A percentile compares a stretch with the other conserved stretches of the same genome.
Conservation (phyloP, 306 rosid genomes). For the Oemleria cerasiformis region DNA sequence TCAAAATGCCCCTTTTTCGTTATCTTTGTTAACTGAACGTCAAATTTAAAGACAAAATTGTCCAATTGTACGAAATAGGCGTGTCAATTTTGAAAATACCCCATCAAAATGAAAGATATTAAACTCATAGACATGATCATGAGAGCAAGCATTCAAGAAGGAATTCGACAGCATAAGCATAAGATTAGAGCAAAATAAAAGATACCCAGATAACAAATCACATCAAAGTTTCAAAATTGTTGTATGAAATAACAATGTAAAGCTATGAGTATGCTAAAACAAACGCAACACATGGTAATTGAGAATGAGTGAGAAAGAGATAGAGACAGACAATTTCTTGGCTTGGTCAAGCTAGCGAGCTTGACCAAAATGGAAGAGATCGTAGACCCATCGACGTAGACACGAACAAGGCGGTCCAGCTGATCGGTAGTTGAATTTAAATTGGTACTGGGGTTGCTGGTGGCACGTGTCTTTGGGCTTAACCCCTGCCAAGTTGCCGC, state of each 20-base stretch:
- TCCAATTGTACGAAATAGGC: too few relatives aligned
- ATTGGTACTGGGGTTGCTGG: slow-evolving; percentile 9
- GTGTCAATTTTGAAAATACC: too few relatives aligned
- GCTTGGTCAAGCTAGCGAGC: slow-evolving; percentile 99
- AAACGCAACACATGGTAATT: not conserved
- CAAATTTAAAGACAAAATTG: too few relatives aligned
- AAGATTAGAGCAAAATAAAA: not conserved
- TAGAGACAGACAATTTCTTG: slow-evolving; percentile 64
- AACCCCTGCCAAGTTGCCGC: slow-evolving; percentile 16
- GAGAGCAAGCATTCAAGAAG: not conserved
- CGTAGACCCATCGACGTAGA: slow-evolving; percentile 99
- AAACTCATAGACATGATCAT: not conserved
- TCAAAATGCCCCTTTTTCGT: too few relatives aligned
- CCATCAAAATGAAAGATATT: too few relatives aligned
- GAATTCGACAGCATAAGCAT: not conserved
- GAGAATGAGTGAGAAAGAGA: not conserved
- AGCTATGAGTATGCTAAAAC: too few relatives aligned
- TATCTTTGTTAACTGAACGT: too few relatives aligned
- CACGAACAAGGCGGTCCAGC: slow-evolving; percentile 69
- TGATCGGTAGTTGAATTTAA: slow-evolving; percentile 33
- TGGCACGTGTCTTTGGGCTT: slow-evolving; percentile 17
- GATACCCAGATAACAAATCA: slow-evolving; percentile 11
- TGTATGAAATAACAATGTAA: not conserved
- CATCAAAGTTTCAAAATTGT: not conserved
- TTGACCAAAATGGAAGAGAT: slow-evolving; percentile 97